Base-by-base conservation (phyloP, 352 stramenopile species). In the Phytophthora gonapodyides region DNA sequence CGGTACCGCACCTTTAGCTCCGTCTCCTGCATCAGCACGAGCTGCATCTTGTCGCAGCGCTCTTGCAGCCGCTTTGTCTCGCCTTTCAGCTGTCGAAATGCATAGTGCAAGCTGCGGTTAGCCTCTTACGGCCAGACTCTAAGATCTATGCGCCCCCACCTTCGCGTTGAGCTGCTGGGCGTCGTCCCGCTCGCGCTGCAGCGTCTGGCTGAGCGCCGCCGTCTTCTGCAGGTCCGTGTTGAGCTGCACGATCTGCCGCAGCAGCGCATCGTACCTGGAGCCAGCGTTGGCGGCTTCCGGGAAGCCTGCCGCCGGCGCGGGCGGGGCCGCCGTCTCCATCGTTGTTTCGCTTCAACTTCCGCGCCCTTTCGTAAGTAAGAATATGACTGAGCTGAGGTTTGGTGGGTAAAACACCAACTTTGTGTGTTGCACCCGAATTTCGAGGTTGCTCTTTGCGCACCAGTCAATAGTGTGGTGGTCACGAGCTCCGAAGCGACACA, bases 201-300 rank as follows among this genome's bases (percentile, higher is more conserved):
- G 69, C 37, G 79, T 69, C 74, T 95, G 84, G 47, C 84, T 93
- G 43, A 93, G 67, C 63, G 84, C 80, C 45, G 75, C 84, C 11
- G 86, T 93, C 64, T 95, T 93, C 52, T 93, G 84, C 19, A 93
- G 66, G 51, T 93, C 86, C 43, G 84, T 80, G 48, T 93, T 93
- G 4, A 93, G 75, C 69, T 92, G 84, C 55, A 93, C 83, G 55
- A 95, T 88, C 75, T 95, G 84, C 36, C 80, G 76, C 51, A 95
- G 57, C 56, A 93, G 69, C 30, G 83, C 72, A 33, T 91, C 87
- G 62, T 95, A 93, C 15, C 74, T 80, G 30, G 69, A 61, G 2
- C 53, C 42, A 17, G 55, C 40, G 17, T 33, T 49, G 2, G 3
- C 61, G 10, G 42, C 34, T 8, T 63, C 58, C 0, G 54, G 49